A percentile compares a stretch with the other conserved stretches of the same genome.
Evolutionary conservation across 805 yeast genomes (phyloP).

Genomic region (Huiozyma sinensis): DNA sequence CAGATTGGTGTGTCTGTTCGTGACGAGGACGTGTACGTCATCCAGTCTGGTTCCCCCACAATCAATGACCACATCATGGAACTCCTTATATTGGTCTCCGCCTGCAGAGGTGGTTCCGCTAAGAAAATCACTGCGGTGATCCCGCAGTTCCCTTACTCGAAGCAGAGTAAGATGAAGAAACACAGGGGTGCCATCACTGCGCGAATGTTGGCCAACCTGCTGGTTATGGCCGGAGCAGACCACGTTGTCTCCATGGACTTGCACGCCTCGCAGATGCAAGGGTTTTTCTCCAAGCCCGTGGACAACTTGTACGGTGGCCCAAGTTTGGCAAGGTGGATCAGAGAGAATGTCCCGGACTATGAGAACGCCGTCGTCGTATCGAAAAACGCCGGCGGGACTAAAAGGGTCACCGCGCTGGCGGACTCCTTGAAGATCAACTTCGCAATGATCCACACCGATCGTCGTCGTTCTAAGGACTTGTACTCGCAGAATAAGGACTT

Average conservation of each 20-base stretch:
- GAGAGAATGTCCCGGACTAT: slow-evolving; percentile 78
- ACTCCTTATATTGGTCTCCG: slow-evolving; percentile 80
- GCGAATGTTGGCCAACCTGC: slow-evolving; percentile 88
- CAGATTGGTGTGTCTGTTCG: slow-evolving; percentile 91
- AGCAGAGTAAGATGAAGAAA: slow-evolving; percentile 96
- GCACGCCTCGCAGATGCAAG: slow-evolving; percentile 97
- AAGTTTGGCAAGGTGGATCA: slow-evolving; percentile 90
- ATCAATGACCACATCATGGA: slow-evolving; percentile 95
- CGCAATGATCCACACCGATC: slow-evolving; percentile 98
- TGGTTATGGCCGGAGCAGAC: slow-evolving; percentile 98
- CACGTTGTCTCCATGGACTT: slow-evolving; percentile 97
- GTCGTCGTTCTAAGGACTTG: slow-evolving; percentile 75
- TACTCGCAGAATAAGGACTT: slow-evolving; percentile 33
- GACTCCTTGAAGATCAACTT: slow-evolving; percentile 91
- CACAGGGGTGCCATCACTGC: slow-evolving; percentile 99
- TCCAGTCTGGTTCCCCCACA: slow-evolving; percentile 83
- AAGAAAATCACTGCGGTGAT: slow-evolving; percentile 90
- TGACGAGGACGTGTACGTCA: slow-evolving; percentile 92
- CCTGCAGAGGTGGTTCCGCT: slow-evolving; percentile 98
- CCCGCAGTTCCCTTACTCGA: slow-evolving; percentile 95
- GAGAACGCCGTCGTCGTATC: slow-evolving; percentile 89
- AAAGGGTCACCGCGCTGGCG: slow-evolving; percentile 95
- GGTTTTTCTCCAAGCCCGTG: slow-evolving; percentile 93
- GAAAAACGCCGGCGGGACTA: slow-evolving; percentile 99
- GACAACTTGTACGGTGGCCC: slow-evolving; percentile 96